phyloP scores from a whole-genome alignment of 768 basidiomycete genomes.

The Serendipita sp. region DNA sequence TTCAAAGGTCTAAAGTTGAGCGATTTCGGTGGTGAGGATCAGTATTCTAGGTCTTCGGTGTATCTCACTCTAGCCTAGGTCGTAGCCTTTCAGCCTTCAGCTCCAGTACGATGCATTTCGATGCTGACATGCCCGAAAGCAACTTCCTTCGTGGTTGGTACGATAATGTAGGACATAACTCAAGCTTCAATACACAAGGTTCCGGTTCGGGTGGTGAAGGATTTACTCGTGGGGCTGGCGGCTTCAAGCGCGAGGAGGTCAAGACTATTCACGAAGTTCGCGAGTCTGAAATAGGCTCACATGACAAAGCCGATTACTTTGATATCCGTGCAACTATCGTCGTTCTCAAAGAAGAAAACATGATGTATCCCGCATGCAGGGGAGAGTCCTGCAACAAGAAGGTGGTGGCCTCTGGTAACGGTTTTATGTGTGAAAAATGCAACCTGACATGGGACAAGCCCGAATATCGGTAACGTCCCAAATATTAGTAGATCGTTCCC shows the following conservation, averaged over 20 bases:
- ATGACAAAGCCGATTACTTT: conserved; percentile 70
- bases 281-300: conserved; percentile 47
- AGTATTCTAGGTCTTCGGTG: background rate
- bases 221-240: conserved; percentile 16
- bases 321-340: conserved; percentile 66
- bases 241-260: conserved; percentile 51
- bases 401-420: conserved; percentile 45
- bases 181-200: conserved; percentile 34
- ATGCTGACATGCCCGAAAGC: conserved; percentile 85
- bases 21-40: conserved; percentile 60
- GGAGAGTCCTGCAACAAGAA: conserved; percentile 77
- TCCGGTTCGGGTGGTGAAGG: conserved; percentile 21
- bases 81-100: conserved; percentile 73
- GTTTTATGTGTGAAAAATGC: conserved; percentile 94
- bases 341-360: conserved; percentile 71
- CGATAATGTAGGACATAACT: conserved; percentile 46
- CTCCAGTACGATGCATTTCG: conserved; percentile 63
- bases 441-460: conserved; percentile 52
- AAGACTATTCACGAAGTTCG: conserved; percentile 65
- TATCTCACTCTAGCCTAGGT: conserved; percentile 26
- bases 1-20: conserved; percentile 90
- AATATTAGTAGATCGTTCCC: background rate
- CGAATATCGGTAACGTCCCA: conserved; percentile 51
- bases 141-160: conserved; percentile 80
- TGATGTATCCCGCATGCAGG: conserved; percentile 82